phyloP scores from a whole-genome alignment of 495 filamentous ascomycete species.

The Xylaria palmicola region DNA sequence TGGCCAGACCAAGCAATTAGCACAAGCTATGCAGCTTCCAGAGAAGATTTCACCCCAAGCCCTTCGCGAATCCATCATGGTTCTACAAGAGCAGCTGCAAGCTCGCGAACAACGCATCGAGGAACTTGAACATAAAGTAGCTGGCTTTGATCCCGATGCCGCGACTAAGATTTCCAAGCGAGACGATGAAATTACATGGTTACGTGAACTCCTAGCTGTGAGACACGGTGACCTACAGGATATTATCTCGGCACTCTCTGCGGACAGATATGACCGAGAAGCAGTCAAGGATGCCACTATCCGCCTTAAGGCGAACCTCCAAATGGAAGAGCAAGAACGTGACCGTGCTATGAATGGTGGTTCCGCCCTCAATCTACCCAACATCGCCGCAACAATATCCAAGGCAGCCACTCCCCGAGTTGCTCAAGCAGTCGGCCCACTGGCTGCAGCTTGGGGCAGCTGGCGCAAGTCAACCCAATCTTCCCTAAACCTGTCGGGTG shows the following conservation, averaged over 20 bases:
- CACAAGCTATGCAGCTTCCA: conserved; percentile 56
- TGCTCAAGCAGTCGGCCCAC: conserved; percentile 71
- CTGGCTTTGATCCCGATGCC: conserved; percentile 67
- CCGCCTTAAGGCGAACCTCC: conserved; percentile 85
- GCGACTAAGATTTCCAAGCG: conserved; percentile 79
- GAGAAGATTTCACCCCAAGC: conserved; percentile 92
- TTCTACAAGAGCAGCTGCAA: conserved; percentile 93
- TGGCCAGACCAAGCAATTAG: conserved; percentile 42
- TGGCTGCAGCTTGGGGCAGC: conserved; percentile 69
- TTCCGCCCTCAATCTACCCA: conserved; percentile 51
- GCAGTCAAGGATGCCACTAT: conserved; percentile 86
- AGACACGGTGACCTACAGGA: conserved; percentile 89
- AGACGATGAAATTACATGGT: conserved; percentile 92
- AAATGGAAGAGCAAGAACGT: conserved; percentile 95
- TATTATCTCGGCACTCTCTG: conserved; percentile 75
- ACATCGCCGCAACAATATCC: conserved; percentile 52
- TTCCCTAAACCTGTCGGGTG: conserved; percentile 31
- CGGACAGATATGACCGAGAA: conserved; percentile 70
- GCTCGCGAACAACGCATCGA: conserved; percentile 89
- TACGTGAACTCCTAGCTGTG: conserved; percentile 88
- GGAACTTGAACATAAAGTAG: conserved; percentile 70
- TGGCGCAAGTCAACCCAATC: conserved; percentile 80
- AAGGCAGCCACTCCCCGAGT: conserved; percentile 73
- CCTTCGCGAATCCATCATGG: conserved; percentile 90
- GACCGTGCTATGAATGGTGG: conserved; percentile 64